Evolutionary conservation across 2,329 filamentous ascomycete species (phyloP).

Genomic region (Colletotrichum eremochloae): DNA sequence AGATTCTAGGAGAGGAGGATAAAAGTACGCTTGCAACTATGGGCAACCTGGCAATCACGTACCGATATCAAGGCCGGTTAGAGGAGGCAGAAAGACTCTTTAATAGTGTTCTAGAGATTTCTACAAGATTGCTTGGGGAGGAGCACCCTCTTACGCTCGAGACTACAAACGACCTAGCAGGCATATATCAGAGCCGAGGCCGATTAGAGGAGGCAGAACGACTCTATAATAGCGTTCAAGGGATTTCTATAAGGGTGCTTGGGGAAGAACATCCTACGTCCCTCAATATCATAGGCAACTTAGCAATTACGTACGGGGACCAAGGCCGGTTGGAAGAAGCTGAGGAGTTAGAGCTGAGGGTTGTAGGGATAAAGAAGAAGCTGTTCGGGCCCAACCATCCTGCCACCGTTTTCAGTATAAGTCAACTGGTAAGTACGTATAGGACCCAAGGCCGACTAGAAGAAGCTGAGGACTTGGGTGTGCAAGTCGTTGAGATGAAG

Average conservation of each 20-base stretch:
- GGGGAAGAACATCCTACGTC: background rate
- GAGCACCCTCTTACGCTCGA: slow-evolving; percentile 7
- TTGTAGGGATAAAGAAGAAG: background rate
- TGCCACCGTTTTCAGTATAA: background rate
- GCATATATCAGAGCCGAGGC: background rate
- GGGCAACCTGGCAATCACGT: background rate
- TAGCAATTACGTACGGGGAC: background rate
- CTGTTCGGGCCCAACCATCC: background rate
- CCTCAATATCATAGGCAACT: background rate
- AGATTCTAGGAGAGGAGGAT: background rate
- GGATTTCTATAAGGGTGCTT: background rate
- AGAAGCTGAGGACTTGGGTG: background rate
- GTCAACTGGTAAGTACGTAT: background rate
- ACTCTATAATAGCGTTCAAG: background rate
- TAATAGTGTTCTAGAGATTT: background rate
- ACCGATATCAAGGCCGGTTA: background rate
- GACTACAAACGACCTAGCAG: background rate
- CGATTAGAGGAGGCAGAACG: background rate
- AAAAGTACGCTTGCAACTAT: background rate
- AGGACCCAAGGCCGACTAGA: rapidly evolving
- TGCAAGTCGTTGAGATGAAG: background rate
- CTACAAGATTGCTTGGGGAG: background rate
- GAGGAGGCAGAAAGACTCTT: background rate
- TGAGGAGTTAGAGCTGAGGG: background rate
- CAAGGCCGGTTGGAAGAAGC: background rate